phyloP scores from a whole-genome alignment of 179 eudicot species.

The Camellia oleifera region DNA sequence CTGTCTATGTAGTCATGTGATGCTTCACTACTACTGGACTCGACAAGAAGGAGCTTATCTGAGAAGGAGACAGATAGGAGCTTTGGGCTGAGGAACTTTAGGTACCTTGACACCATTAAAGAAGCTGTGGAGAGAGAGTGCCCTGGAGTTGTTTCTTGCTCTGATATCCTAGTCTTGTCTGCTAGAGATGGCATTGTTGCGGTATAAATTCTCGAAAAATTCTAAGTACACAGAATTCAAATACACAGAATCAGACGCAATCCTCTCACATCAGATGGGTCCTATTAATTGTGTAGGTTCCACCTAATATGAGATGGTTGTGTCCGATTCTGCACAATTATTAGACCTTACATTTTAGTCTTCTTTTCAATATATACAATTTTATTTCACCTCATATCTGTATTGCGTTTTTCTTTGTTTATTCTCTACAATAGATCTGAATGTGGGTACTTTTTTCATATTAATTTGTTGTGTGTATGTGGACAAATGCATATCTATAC shows the following conservation, averaged over 20 bases:
- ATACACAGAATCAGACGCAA: too few species aligned
- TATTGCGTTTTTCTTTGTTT: neutral
- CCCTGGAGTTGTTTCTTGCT: slow-evolving; percentile 92
- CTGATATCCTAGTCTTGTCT: slow-evolving; percentile 91
- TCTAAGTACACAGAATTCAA: too few species aligned
- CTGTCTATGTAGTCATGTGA: slow-evolving; percentile 65
- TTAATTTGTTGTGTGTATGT: neutral
- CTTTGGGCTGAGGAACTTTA: slow-evolving; percentile 91
- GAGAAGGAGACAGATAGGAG: slow-evolving; percentile 98
- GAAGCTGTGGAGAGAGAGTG: slow-evolving; percentile 98
- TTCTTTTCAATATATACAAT: neutral
- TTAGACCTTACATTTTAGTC: neutral
- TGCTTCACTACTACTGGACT: slow-evolving; percentile 91
- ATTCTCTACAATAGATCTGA: neutral
- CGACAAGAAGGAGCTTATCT: slow-evolving; percentile 90
- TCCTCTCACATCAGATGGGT: too few species aligned
- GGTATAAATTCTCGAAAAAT: slow-evolving; percentile 27
- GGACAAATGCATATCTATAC: neutral
- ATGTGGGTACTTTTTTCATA: neutral
- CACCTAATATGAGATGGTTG: too few species aligned
- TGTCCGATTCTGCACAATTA: too few species aligned
- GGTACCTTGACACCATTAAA: slow-evolving; percentile 90
- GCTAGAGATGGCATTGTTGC: slow-evolving; percentile 87
- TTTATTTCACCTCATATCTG: too few species aligned
- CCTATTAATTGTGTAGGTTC: too few species aligned